Conservation (phyloP, 176 grass and related monocot genomes). For the Tillandsia leiboldiana region DNA sequence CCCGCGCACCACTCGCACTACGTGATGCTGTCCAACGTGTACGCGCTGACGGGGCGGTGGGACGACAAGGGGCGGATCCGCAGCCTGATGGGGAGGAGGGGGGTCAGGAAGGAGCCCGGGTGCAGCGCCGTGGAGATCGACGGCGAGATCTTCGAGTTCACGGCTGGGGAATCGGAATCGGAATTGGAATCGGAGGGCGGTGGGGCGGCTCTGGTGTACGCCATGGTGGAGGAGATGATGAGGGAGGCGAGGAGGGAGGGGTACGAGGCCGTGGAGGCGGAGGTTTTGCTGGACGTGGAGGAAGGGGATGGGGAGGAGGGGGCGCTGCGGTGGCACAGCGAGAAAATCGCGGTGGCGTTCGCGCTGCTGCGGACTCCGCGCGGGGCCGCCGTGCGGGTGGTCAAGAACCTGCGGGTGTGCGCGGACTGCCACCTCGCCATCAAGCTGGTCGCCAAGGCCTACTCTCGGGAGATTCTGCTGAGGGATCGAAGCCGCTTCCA, state of each 20-base stretch:
- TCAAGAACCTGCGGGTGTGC: constrained; percentile 65
- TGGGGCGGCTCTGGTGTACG: constrained; percentile 25
- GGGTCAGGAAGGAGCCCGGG: constrained; percentile 54
- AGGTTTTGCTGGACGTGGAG: constrained; percentile 59
- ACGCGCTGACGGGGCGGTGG: constrained; percentile 38
- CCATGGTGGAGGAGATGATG: constrained; percentile 63
- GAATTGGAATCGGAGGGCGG: background rate
- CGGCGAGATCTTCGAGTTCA: constrained; percentile 63
- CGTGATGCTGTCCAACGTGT: constrained; percentile 60
- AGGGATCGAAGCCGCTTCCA: constrained; percentile 61
- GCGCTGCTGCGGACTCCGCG: constrained; percentile 42
- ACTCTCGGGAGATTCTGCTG: constrained; percentile 46
- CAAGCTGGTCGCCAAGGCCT: constrained; percentile 47
- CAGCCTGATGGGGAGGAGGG: constrained; percentile 47
- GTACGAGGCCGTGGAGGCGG: constrained; percentile 34
- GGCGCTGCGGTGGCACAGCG: constrained; percentile 56
- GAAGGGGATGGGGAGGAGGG: constrained; percentile 66
- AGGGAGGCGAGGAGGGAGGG: constrained; percentile 40
- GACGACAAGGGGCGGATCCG: constrained; percentile 52
- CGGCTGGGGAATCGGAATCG: constrained; percentile 29
- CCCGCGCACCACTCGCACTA: constrained; percentile 47
- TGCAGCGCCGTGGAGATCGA: constrained; percentile 59
- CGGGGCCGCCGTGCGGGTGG: constrained; percentile 35
- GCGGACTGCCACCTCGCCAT: constrained; percentile 44
- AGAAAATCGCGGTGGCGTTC: constrained; percentile 61